A percentile compares a stretch with the other conserved stretches of the same genome.
Evolutionary conservation across 2,329 filamentous ascomycete species (phyloP).

Genomic region (Cladophialophora carrionii): DNA sequence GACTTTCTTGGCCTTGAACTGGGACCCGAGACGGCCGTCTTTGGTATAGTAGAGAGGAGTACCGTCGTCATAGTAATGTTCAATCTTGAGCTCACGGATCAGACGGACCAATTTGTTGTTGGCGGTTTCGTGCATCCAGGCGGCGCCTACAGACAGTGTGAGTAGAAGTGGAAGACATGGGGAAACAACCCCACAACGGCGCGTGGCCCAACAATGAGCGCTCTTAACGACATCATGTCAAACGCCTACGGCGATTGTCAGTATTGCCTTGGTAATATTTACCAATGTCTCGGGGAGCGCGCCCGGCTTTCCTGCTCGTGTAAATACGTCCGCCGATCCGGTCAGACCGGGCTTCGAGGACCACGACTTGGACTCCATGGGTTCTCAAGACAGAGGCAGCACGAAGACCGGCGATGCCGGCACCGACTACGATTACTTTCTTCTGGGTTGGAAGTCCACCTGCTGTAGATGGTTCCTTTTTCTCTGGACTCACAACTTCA

Average conservation of each 20-base stretch:
- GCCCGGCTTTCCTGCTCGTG: constrained; percentile 46
- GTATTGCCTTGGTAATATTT: constrained; percentile 42
- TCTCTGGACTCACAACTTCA: constrained; percentile 34
- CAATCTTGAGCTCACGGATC: constrained; percentile 48
- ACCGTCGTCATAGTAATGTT: constrained; percentile 53
- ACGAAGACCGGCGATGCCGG: constrained; percentile 45
- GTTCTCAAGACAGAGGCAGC: constrained; percentile 44
- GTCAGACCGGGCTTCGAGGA: constrained; percentile 44
- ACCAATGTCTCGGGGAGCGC: constrained; percentile 47
- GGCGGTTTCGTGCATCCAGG: constrained; percentile 53
- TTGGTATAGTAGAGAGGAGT: constrained; percentile 49
- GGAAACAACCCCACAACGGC: constrained; percentile 36
- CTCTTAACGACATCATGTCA: constrained; percentile 36
- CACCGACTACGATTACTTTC: constrained; percentile 45
- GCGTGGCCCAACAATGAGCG: constrained; percentile 36
- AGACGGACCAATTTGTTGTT: constrained; percentile 51
- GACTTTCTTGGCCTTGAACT: constrained; percentile 54
- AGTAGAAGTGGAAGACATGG: constrained; percentile 27
- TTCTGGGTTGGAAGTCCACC: constrained; percentile 28
- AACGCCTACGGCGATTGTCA: constrained; percentile 41
- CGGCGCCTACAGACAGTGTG: constrained; percentile 44
- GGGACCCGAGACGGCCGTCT: constrained; percentile 49
- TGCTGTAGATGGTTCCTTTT: constrained; percentile 25
- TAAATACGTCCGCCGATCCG: constrained; percentile 47
- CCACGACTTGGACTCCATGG: constrained; percentile 44